Conservation (phyloP, 768 basidiomycete species). For the Podaxis rugospora region DNA sequence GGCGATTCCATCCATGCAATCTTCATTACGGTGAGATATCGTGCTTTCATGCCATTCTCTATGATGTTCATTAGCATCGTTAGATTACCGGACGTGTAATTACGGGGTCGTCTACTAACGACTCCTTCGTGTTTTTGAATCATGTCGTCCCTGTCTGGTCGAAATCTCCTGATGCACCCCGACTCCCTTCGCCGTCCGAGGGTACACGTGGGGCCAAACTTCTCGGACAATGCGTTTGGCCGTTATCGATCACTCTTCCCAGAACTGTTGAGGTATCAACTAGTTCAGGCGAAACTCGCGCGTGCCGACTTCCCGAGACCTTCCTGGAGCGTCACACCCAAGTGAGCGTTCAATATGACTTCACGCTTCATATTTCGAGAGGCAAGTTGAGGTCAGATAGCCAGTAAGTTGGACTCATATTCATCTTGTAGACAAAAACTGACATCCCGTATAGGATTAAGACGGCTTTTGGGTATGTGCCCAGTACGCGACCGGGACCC, state of each 20-base stretch:
- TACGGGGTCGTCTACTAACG: slow-evolving; percentile 39
- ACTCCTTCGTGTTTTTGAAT: slow-evolving; percentile 40
- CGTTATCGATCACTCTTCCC: slow-evolving; percentile 42
- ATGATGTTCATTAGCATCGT: background rate
- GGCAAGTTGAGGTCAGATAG: slow-evolving; percentile 46
- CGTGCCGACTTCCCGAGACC: slow-evolving; percentile 45
- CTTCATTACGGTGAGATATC: slow-evolving; percentile 32
- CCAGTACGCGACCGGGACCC: slow-evolving; percentile 38
- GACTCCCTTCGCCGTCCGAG: slow-evolving; percentile 37
- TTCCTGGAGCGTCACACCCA: slow-evolving; percentile 46
- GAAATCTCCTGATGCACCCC: slow-evolving; percentile 34
- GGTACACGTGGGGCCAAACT: slow-evolving; percentile 38
- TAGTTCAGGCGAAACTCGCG: slow-evolving; percentile 30
- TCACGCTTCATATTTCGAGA: slow-evolving; percentile 39
- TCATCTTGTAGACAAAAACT: background rate
- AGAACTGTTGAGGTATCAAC: slow-evolving; percentile 34
- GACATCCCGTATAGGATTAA: slow-evolving; percentile 31
- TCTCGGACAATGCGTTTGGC: slow-evolving; percentile 43
- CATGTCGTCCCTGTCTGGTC: slow-evolving; percentile 45
- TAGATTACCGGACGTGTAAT: slow-evolving; percentile 50
- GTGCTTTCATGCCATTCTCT: background rate
- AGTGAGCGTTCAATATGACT: slow-evolving; percentile 49
- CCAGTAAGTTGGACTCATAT: slow-evolving; percentile 28
- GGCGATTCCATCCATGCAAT: slow-evolving; percentile 50
- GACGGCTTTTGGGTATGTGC: slow-evolving; percentile 51